Conservation (phyloP, 257 asterid genomes). For the Phtheirospermum japonicum region DNA sequence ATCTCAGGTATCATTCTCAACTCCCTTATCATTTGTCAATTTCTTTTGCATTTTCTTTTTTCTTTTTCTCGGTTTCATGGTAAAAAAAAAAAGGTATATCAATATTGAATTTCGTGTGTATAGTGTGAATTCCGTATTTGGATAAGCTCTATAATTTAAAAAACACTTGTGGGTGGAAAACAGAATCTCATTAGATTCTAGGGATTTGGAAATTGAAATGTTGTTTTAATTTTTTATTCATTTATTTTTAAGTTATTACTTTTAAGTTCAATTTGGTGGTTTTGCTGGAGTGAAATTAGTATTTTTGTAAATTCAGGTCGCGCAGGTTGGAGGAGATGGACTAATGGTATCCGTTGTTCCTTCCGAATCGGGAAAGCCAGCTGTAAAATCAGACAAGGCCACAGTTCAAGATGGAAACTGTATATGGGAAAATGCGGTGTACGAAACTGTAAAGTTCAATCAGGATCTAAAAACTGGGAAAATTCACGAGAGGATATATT, state of each 20-base stretch:
- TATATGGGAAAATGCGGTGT: conserved; percentile 76
- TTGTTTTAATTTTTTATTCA: no score
- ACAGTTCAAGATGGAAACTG: conserved; percentile 64
- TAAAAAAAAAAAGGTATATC: background rate
- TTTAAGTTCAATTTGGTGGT: background rate
- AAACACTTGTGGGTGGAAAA: no score
- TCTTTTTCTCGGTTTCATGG: background rate
- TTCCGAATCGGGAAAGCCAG: conserved; percentile 72
- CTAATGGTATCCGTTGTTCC: conserved; percentile 75
- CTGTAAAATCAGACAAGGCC: conserved; percentile 65
- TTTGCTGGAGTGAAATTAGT: background rate
- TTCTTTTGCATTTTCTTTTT: background rate
- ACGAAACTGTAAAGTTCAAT: conserved; percentile 68
- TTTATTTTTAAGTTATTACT: no score
- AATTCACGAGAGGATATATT: conserved; percentile 67
- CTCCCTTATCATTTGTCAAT: background rate
- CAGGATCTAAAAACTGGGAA: conserved; percentile 76
- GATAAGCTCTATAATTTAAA: no score
- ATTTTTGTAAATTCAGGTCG: conserved; percentile 35
- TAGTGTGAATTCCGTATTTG: background rate
- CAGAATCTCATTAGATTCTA: no score
- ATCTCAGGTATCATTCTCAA: conserved; percentile 57
- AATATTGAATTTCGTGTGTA: background rate
- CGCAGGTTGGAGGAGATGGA: conserved; percentile 56
- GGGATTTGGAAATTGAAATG: no score